A percentile compares a stretch with the other conserved stretches of the same genome.
Evolutionary conservation across 1,139 yeast genomes (phyloP).

Genomic region (Hyphopichia khmerensis): DNA sequence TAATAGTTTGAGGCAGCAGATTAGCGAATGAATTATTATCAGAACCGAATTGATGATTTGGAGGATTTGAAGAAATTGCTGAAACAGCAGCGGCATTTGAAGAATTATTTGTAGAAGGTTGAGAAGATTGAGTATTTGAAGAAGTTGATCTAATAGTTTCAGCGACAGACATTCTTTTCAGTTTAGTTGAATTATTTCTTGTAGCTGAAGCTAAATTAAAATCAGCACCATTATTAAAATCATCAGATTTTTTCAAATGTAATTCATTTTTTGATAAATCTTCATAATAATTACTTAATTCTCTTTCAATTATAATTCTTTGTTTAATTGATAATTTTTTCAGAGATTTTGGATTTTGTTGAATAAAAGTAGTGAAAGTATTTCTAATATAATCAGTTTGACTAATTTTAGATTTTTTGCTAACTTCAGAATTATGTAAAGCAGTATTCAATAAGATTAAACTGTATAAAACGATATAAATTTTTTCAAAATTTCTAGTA

Average conservation of each 20-base stretch:
- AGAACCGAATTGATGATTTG: slow-evolving; percentile 4
- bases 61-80: slow-evolving; percentile 3
- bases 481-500: slow-evolving; percentile 55
- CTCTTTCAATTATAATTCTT: slow-evolving; percentile 42
- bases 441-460: slow-evolving; percentile 73
- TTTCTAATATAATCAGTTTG: slow-evolving; percentile 55
- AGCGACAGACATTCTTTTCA: slow-evolving; percentile 4
- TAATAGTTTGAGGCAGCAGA: slow-evolving; percentile 5
- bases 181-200: not conserved
- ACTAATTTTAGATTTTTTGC: slow-evolving; percentile 39
- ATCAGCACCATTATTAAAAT: slow-evolving; percentile 1
- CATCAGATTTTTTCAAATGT: slow-evolving; percentile 35
- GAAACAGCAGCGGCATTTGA: slow-evolving; percentile 4
- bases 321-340: slow-evolving; percentile 38
- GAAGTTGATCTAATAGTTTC: slow-evolving; percentile 4
- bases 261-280: slow-evolving; percentile 39
- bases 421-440: slow-evolving; percentile 52
- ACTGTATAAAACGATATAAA: slow-evolving; percentile 73
- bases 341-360: slow-evolving; percentile 31
- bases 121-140: slow-evolving; percentile 1
- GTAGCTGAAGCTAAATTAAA: not conserved
- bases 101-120: not conserved
- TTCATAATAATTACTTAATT: slow-evolving; percentile 42
- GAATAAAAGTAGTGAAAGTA: slow-evolving; percentile 48
- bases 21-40: slow-evolving; percentile 6